These are phyloP conservation scores for Selenicereus undatus DNA, from an alignment of 148 eudicot genomes.

Conservation along the genomic window DNA sequence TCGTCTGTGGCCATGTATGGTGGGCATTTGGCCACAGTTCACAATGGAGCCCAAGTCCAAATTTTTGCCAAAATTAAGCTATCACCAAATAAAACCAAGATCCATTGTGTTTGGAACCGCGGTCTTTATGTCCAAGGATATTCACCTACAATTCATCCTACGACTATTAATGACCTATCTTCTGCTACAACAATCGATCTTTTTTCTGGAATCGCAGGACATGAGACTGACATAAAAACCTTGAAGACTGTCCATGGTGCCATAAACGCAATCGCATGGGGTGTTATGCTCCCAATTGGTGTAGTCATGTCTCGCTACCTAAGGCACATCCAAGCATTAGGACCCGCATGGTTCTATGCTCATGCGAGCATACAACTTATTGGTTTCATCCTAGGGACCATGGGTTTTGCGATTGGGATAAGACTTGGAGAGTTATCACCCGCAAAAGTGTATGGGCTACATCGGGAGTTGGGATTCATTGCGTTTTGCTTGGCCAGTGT, in stretches of 20 bases:
- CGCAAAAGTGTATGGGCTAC: conserved; percentile 65
- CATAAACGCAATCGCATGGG: conserved; percentile 81
- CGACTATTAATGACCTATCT: conserved; percentile 62
- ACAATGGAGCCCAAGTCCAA: conserved; percentile 70
- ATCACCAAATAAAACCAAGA: conserved; percentile 57
- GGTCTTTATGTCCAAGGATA: conserved; percentile 95
- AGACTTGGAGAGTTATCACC: conserved; percentile 75
- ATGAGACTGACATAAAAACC: conserved; percentile 28
- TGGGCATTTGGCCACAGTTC: conserved; percentile 82
- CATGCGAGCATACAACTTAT: conserved; percentile 75
- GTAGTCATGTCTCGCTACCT: conserved; percentile 68
- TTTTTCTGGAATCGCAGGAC: conserved; percentile 45
- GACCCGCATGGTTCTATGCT: conserved; percentile 82
- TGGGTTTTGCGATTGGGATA: conserved; percentile 73
- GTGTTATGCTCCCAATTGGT: conserved; percentile 69
- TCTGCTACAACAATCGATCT: conserved; percentile 66
- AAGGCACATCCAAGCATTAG: conserved; percentile 59
- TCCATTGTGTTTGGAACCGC: conserved; percentile 81
- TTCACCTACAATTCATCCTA: conserved; percentile 94
- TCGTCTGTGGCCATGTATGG: conserved; percentile 82
- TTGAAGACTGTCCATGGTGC: conserved; percentile 65
- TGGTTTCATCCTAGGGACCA: conserved; percentile 61
- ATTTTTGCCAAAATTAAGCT: conserved; percentile 68
- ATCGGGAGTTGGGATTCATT: conserved; percentile 62
- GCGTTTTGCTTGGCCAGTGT: conserved; percentile 67